Conservation (phyloP, 176 grass and related monocot species). For the Aegilops sharonensis region DNA sequence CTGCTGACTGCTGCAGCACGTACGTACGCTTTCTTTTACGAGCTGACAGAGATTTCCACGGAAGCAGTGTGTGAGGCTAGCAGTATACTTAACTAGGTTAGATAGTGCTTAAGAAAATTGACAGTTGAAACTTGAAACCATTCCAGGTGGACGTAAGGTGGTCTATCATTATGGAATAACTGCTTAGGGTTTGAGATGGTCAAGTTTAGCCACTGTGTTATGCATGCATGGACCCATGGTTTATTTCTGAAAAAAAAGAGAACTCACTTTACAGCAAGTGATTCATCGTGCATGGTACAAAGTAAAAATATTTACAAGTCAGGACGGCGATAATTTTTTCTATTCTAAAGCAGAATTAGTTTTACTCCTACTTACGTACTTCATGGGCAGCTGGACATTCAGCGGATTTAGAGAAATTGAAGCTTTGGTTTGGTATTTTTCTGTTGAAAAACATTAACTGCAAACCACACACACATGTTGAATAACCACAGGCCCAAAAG, state of each 20-base stretch:
- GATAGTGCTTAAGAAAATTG: background rate
- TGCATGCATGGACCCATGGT: background rate
- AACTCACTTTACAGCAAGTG: background rate
- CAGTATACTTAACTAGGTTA: too few species aligned
- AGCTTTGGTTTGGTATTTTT: too few species aligned
- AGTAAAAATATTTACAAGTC: too few species aligned
- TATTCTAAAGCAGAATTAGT: too few species aligned
- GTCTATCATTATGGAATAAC: background rate
- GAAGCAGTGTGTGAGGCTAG: background rate
- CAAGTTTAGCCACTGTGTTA: background rate
- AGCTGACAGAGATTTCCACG: background rate
- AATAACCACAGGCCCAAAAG: too few species aligned
- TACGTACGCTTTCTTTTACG: background rate
- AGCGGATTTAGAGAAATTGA: too few species aligned
- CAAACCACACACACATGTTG: too few species aligned
- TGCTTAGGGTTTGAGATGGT: background rate
- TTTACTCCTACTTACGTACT: too few species aligned
- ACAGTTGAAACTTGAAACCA: background rate
- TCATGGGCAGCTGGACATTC: too few species aligned
- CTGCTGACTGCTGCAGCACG: background rate
- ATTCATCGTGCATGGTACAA: background rate
- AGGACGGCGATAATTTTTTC: too few species aligned
- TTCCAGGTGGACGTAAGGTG: background rate
- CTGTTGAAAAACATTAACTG: too few species aligned
- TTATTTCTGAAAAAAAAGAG: slow-evolving; percentile 12